Conservation (phyloP, 116 monocot species). For the Zostera marina region DNA sequence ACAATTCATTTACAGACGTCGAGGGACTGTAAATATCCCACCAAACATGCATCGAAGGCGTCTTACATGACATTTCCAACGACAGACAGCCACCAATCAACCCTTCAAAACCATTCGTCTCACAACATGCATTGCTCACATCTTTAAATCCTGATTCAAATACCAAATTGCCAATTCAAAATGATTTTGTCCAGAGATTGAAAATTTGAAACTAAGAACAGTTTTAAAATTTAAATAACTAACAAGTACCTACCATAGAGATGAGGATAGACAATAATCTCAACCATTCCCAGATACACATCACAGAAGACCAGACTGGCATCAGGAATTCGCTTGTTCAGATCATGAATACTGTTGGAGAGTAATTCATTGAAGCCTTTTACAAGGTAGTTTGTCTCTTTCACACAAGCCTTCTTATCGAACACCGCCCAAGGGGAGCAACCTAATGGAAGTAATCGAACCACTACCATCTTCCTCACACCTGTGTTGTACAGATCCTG, state of each 20-base stretch:
- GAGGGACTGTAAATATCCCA: slow-evolving; percentile 22
- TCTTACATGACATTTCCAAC: slow-evolving; percentile 24
- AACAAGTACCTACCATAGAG: slow-evolving; percentile 30
- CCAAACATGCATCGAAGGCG: slow-evolving; percentile 27
- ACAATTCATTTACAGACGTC: slow-evolving; percentile 7
- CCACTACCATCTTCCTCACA: slow-evolving; percentile 31
- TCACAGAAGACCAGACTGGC: slow-evolving; percentile 42
- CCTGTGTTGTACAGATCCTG: slow-evolving; percentile 41
- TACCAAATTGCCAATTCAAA: not conserved
- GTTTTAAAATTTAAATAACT: not conserved
- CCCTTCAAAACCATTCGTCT: slow-evolving; percentile 12
- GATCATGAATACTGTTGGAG: slow-evolving; percentile 2
- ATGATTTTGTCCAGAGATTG: not conserved
- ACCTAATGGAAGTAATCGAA: slow-evolving; percentile 37
- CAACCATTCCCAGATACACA: slow-evolving; percentile 26
- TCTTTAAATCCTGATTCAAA: slow-evolving; percentile 25
- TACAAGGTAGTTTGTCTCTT: slow-evolving; percentile 33
- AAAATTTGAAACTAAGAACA: not conserved
- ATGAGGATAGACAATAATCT: slow-evolving; percentile 31
- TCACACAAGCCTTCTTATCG: slow-evolving; percentile 15
- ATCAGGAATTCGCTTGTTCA: slow-evolving; percentile 12
- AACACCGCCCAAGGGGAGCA: slow-evolving; percentile 27
- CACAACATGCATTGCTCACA: slow-evolving; percentile 33
- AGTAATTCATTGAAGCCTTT: slow-evolving; percentile 27
- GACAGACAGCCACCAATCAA: slow-evolving; percentile 26